Percentiles rank a stretch among this genome's conserved stretches.
phyloP scores from a whole-genome alignment of 2,329 filamentous ascomycete species.

The Exophiala phaeomuriformis region DNA sequence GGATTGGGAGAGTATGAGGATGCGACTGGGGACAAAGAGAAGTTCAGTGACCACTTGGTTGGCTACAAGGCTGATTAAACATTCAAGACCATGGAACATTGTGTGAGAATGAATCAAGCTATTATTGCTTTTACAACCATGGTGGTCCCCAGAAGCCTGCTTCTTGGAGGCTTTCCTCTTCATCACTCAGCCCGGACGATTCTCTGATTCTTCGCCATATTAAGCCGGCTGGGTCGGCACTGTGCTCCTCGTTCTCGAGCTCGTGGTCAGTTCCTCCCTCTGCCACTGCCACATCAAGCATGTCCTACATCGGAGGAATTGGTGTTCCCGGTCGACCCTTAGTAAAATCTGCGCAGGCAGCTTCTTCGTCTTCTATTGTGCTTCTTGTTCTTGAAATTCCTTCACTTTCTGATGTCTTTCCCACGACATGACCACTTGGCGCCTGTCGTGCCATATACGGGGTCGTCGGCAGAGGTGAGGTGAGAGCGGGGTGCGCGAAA shows the following conservation, averaged over 20 bases:
- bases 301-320: not conserved
- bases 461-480: not conserved
- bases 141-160: slow-evolving; percentile 12
- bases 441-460: not conserved
- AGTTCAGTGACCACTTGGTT: too few species aligned
- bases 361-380: not conserved
- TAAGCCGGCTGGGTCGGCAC: slow-evolving; percentile 8
- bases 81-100: not conserved
- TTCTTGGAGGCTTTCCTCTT: slow-evolving; percentile 8
- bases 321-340: not conserved
- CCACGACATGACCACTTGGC: not conserved
- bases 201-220: slow-evolving; percentile 11
- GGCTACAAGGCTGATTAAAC: too few species aligned
- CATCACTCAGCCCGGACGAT: slow-evolving; percentile 11
- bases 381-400: not conserved
- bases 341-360: not conserved
- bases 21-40: too few species aligned
- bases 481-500: not conserved
- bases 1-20: too few species aligned
- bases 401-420: not conserved
- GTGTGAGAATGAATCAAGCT: not conserved
- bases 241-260: slow-evolving; percentile 4
- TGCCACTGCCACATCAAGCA: not conserved
- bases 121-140: slow-evolving; percentile 9
- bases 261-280: not conserved